phyloP scores from a whole-genome alignment of 805 yeast genomes.

The Scheffersomyces amazonensis region DNA sequence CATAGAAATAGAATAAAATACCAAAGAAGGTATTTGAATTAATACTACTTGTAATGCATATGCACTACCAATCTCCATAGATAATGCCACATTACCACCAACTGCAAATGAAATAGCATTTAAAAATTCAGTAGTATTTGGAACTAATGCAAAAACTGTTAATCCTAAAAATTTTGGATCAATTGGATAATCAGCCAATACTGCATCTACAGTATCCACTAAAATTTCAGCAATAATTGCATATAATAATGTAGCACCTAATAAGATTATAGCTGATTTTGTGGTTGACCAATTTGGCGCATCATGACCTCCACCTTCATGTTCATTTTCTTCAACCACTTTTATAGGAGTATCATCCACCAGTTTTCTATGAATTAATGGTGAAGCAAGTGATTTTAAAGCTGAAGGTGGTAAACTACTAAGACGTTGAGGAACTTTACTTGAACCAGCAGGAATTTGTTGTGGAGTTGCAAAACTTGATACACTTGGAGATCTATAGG shows the following conservation, averaged over 20 bases:
- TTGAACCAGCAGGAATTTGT: constrained; percentile 9
- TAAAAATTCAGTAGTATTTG: constrained; percentile 94
- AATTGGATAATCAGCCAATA: constrained; percentile 72
- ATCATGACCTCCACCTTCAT: constrained; percentile 73
- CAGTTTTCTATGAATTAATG: neutral
- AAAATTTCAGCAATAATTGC: constrained; percentile 93
- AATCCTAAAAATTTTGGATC: constrained; percentile 89
- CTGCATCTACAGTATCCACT: constrained; percentile 90
- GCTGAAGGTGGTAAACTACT: constrained; percentile 13
- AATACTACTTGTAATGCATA: constrained; percentile 94
- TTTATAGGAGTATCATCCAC: neutral
- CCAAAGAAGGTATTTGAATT: constrained; percentile 89
- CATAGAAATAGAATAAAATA: constrained; percentile 61
- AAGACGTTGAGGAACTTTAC: constrained; percentile 6
- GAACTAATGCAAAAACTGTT: constrained; percentile 93
- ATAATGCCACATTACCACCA: constrained; percentile 91
- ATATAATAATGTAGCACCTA: constrained; percentile 81
- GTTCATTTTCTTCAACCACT: constrained; percentile 20
- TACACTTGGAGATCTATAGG: constrained; percentile 36
- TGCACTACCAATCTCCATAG: constrained; percentile 98
- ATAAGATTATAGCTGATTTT: constrained; percentile 77
- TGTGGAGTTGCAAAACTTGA: constrained; percentile 23
- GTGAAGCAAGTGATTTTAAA: neutral
- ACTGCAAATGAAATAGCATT: constrained; percentile 97
- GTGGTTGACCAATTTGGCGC: constrained; percentile 95